phyloP scores from a whole-genome alignment of 768 basidiomycete genomes.

The Psilocybe tampanensis region DNA sequence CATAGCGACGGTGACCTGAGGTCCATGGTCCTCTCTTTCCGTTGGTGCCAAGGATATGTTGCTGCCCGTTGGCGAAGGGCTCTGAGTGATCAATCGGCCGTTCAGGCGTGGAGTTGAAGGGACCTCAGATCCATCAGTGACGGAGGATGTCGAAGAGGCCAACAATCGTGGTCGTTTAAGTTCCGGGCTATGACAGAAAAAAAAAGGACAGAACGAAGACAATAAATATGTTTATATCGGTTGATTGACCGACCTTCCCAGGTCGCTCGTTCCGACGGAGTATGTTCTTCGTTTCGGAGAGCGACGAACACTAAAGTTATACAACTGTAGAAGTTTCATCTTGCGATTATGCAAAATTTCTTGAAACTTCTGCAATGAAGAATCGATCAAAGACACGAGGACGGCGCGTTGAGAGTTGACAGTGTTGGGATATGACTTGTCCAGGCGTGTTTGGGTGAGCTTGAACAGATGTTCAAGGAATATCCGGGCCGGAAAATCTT shows the following conservation, averaged over 20 bases:
- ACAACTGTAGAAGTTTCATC: constrained; percentile 37
- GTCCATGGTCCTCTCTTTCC: constrained; percentile 17
- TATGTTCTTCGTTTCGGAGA: constrained; percentile 50
- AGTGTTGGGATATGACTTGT: constrained; percentile 18
- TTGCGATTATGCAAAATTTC: constrained; percentile 33
- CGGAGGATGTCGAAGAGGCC: constrained; percentile 31
- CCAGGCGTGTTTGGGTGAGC: too few relatives aligned
- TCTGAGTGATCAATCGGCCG: constrained; percentile 20
- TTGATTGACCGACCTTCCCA: constrained; percentile 40
- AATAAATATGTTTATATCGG: neutral
- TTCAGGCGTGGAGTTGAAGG: constrained; percentile 38
- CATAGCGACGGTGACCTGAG: constrained; percentile 64
- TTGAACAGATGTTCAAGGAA: too few relatives aligned
- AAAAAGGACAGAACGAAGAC: neutral
- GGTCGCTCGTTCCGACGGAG: constrained; percentile 41
- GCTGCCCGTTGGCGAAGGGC: constrained; percentile 51
- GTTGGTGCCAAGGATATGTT: constrained; percentile 39
- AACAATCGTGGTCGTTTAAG: constrained; percentile 50
- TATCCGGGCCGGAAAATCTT: constrained; percentile 50
- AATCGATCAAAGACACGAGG: constrained; percentile 30
- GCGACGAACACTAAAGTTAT: constrained; percentile 44
- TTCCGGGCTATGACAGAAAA: constrained; percentile 22
- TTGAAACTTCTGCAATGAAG: constrained; percentile 35
- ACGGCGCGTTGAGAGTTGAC: constrained; percentile 21
- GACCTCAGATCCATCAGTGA: constrained; percentile 33